Evolutionary conservation across 208 protist species (phyloP).

Genomic region (Crithidia bombi): DNA sequence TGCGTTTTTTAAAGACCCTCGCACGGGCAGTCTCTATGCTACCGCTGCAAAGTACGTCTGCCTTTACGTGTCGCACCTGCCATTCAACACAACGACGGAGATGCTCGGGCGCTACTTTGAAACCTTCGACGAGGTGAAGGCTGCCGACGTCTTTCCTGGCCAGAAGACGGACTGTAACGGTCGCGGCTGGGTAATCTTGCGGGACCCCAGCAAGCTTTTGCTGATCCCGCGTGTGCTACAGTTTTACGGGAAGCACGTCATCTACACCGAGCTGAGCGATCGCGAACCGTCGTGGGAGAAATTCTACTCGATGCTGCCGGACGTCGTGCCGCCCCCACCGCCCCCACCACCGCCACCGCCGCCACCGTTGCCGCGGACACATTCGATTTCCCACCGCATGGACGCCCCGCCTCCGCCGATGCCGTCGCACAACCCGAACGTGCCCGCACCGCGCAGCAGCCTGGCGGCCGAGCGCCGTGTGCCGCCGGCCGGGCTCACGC

Average conservation of each 20-base stretch:
- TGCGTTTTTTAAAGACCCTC: conserved; percentile 56
- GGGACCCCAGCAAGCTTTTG: conserved; percentile 55
- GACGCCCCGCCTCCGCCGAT: conserved; percentile 21
- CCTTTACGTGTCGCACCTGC: conserved; percentile 73
- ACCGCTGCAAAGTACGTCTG: conserved; percentile 49
- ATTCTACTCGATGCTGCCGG: conserved; percentile 25
- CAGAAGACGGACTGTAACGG: conserved; percentile 54
- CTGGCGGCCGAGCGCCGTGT: conserved; percentile 18
- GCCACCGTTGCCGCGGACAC: conserved; percentile 26
- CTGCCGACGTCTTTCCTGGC: conserved; percentile 64
- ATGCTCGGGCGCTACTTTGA: conserved; percentile 84
- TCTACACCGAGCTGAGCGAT: conserved; percentile 67
- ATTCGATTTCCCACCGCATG: conserved; percentile 26
- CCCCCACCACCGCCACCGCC: conserved; percentile 33
- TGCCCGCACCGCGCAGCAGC: conserved; percentile 36
- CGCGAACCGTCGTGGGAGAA: conserved; percentile 45
- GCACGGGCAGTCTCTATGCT: conserved; percentile 41
- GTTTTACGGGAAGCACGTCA: conserved; percentile 70
- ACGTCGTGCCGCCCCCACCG: conserved; percentile 22
- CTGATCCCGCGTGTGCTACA: conserved; percentile 64
- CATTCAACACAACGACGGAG: conserved; percentile 66
- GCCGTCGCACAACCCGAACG: conserved; percentile 24
- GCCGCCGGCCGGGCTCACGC: conserved; percentile 22
- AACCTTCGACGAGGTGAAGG: conserved; percentile 68
- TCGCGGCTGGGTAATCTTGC: conserved; percentile 78